Conservation (phyloP, 805 yeast genomes). For the Yamadazyma akitaensis region DNA sequence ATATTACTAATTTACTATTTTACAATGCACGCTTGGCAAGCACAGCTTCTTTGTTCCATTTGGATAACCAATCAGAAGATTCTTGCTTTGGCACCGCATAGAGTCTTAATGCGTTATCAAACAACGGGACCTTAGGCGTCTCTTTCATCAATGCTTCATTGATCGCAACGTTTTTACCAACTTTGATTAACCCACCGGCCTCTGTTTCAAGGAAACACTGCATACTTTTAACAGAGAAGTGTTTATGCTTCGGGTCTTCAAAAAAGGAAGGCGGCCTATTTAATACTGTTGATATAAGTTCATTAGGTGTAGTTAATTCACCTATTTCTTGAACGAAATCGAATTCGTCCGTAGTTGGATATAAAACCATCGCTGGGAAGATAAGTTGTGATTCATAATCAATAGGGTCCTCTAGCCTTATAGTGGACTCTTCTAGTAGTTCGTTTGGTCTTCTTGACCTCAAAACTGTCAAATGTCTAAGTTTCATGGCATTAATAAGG, state of each 20-base stretch:
- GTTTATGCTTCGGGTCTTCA: slow-evolving; percentile 54
- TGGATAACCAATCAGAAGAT: slow-evolving; percentile 58
- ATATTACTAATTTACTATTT: slow-evolving; percentile 2
- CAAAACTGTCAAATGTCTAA: slow-evolving; percentile 54
- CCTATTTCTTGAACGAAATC: slow-evolving; percentile 76
- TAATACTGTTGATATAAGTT: slow-evolving; percentile 54
- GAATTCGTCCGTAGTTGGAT: slow-evolving; percentile 81
- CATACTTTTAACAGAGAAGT: slow-evolving; percentile 56
- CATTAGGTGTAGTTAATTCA: slow-evolving; percentile 66
- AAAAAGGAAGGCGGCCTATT: slow-evolving; percentile 71
- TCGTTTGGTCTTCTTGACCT: slow-evolving; percentile 49
- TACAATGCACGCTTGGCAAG: slow-evolving; percentile 36
- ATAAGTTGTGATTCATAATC: slow-evolving; percentile 76
- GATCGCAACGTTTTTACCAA: slow-evolving; percentile 72
- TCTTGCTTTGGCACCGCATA: slow-evolving; percentile 77
- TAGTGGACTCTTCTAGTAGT: slow-evolving; percentile 46
- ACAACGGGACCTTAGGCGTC: slow-evolving; percentile 66
- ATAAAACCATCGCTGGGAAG: slow-evolving; percentile 77
- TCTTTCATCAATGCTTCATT: slow-evolving; percentile 61
- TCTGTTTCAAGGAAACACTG: slow-evolving; percentile 80
- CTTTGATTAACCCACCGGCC: slow-evolving; percentile 79
- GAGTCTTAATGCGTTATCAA: slow-evolving; percentile 68
- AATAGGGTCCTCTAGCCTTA: slow-evolving; percentile 57
- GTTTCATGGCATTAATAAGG: slow-evolving; percentile 55
- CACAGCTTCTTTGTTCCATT: slow-evolving; percentile 63